Percentiles rank a stretch among this genome's conserved stretches.
Conservation (phyloP, 2,329 filamentous ascomycete genomes). For the Penicillium rolfsii region DNA sequence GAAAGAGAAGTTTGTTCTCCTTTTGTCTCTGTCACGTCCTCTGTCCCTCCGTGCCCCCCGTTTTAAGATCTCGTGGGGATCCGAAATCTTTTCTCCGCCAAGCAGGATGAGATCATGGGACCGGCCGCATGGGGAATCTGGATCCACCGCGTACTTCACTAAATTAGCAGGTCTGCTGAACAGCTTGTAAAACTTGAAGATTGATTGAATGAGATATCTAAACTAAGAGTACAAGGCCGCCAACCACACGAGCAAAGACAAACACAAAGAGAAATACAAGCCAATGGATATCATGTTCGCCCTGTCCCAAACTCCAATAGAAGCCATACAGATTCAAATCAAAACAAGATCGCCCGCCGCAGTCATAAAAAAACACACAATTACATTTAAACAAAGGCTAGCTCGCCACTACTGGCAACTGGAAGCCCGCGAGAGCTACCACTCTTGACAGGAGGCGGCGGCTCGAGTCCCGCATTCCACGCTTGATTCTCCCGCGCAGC, state of each 20-base stretch:
- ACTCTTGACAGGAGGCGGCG: slow-evolving; percentile 21
- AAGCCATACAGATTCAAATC: slow-evolving; percentile 7
- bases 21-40: not conserved
- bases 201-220: not conserved
- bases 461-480: slow-evolving; percentile 20
- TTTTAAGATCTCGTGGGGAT: not conserved
- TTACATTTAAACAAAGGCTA: slow-evolving; percentile 29
- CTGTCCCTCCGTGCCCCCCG: not conserved
- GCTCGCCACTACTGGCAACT: slow-evolving; percentile 29
- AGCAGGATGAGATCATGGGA: slow-evolving; percentile 21
- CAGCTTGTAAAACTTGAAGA: not conserved
- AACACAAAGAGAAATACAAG: slow-evolving; percentile 7
- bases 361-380: not conserved
- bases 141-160: not conserved
- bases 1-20: not conserved
- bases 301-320: slow-evolving; percentile 27
- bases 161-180: not conserved
- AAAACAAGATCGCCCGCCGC: not conserved
- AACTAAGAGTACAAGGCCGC: not conserved
- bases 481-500: slow-evolving; percentile 13
- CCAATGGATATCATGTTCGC: slow-evolving; percentile 35
- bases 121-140: slow-evolving; percentile 5
- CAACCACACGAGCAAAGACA: not conserved
- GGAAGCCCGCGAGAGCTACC: slow-evolving; percentile 24
- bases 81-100: slow-evolving; percentile 22